phyloP scores from a whole-genome alignment of 1,284 basidiomycete species.

The Pterula multifida region DNA sequence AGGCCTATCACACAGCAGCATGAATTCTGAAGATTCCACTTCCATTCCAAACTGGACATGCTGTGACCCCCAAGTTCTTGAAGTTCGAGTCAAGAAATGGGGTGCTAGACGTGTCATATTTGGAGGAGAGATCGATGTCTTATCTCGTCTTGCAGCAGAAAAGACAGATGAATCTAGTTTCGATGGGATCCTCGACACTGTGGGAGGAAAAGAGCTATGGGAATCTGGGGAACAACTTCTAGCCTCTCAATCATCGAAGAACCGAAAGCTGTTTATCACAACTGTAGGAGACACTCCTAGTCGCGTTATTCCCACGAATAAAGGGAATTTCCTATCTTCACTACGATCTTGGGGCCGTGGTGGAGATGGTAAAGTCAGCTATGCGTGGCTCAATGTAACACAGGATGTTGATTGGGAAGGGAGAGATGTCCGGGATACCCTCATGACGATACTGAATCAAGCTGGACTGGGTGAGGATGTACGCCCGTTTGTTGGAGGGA shows the following conservation, averaged over 20 bases:
- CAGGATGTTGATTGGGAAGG: constrained; percentile 74
- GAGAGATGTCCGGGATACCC: constrained; percentile 53
- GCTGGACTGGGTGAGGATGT: constrained; percentile 28
- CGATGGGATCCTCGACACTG: constrained; percentile 71
- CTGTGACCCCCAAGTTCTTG: constrained; percentile 21
- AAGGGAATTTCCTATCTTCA: neutral
- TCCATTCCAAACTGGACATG: constrained; percentile 15
- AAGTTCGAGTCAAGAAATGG: constrained; percentile 46
- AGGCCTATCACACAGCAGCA: constrained; percentile 10
- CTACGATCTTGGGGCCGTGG: neutral
- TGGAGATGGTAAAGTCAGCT: constrained; percentile 34
- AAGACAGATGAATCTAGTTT: constrained; percentile 24
- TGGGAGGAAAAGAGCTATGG: constrained; percentile 69
- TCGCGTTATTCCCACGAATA: constrained; percentile 43
- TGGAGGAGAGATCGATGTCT: constrained; percentile 24
- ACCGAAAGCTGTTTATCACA: constrained; percentile 51
- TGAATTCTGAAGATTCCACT: constrained; percentile 17
- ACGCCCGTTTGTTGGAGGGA: constrained; percentile 26
- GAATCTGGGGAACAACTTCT: constrained; percentile 58
- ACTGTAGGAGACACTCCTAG: constrained; percentile 56
- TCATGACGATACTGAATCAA: constrained; percentile 44
- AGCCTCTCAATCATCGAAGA: constrained; percentile 5
- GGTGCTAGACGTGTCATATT: constrained; percentile 58
- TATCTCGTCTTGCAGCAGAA: constrained; percentile 13
- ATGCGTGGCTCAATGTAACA: constrained; percentile 61